These are phyloP conservation scores for Taiwanofungus camphoratus DNA, from an alignment of 1,284 basidiomycete genomes.

Conservation along the genomic window DNA sequence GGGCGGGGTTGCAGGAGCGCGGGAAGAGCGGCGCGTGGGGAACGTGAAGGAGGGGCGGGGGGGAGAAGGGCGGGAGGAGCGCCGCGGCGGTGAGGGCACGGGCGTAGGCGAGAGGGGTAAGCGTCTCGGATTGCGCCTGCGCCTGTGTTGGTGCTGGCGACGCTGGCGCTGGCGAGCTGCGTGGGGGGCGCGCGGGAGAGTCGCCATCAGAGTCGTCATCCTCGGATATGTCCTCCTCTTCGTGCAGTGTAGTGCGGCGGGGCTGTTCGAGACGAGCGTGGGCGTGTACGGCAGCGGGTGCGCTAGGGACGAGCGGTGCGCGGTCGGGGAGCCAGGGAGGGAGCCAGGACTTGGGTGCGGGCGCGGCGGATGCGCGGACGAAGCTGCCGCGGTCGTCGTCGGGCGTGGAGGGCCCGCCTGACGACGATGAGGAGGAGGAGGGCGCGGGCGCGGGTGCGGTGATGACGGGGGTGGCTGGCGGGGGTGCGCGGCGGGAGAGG, in stretches of 20 bases:
- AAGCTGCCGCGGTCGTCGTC: constrained; percentile 46
- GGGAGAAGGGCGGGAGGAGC: constrained; percentile 28
- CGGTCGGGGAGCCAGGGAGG: constrained; percentile 3
- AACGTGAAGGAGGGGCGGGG: constrained; percentile 47
- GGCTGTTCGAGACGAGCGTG: constrained; percentile 5
- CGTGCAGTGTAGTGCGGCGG: constrained; percentile 9
- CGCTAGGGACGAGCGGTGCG: constrained; percentile 9
- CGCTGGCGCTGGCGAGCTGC: constrained; percentile 7
- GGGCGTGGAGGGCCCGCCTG: constrained; percentile 54
- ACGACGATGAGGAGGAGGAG: constrained; percentile 54
- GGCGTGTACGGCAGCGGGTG: not conserved
- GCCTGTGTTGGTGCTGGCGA: constrained; percentile 8
- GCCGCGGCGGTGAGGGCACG: constrained; percentile 28
- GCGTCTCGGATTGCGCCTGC: constrained; percentile 10
- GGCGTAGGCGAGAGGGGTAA: constrained; percentile 24
- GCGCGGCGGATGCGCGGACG: constrained; percentile 21
- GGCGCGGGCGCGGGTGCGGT: constrained; percentile 21
- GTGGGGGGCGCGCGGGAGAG: constrained; percentile 13
- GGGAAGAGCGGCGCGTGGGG: constrained; percentile 48
- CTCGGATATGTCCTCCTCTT: too few species aligned
- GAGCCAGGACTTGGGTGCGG: constrained; percentile 3
- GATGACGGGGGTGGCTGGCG: constrained; percentile 16
- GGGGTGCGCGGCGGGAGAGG: constrained; percentile 24
- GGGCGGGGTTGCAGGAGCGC: constrained; percentile 48
- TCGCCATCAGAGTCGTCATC: constrained; percentile 21